Conservation (phyloP, 208 protist genomes). For the Trypanosoma melophagium region DNA sequence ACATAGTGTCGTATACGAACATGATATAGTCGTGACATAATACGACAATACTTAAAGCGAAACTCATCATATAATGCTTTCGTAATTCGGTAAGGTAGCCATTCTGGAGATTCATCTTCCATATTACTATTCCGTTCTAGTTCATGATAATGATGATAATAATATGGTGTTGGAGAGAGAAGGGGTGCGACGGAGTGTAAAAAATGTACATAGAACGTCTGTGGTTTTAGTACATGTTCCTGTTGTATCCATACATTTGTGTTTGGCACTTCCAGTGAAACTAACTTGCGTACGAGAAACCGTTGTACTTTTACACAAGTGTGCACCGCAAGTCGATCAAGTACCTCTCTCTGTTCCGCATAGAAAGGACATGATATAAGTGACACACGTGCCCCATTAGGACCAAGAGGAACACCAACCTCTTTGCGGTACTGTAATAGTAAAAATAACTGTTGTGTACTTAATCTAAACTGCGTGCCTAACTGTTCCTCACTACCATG, state of each 20-base stretch:
- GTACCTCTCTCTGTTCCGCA: slow-evolving; percentile 49
- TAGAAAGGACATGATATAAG: slow-evolving; percentile 57
- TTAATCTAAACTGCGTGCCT: slow-evolving; percentile 64
- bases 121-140: slow-evolving; percentile 15
- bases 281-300: slow-evolving; percentile 70
- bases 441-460: slow-evolving; percentile 45
- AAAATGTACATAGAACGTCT: slow-evolving; percentile 76
- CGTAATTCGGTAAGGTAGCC: slow-evolving; percentile 65
- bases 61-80: slow-evolving; percentile 76
- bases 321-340: slow-evolving; percentile 72
- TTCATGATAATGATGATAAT: slow-evolving; percentile 48
- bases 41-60: slow-evolving; percentile 62
- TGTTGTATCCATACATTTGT: slow-evolving; percentile 88
- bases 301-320: slow-evolving; percentile 75
- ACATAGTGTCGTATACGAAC: slow-evolving; percentile 72
- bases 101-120: slow-evolving; percentile 8
- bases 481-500: slow-evolving; percentile 72
- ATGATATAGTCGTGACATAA: slow-evolving; percentile 76
- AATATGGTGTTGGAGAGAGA: no score
- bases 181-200: slow-evolving; percentile 42
- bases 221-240: slow-evolving; percentile 65
- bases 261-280: slow-evolving; percentile 54
- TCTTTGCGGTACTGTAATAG: slow-evolving; percentile 65
- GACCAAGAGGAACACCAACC: neutral
- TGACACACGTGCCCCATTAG: slow-evolving; percentile 20